Evolutionary conservation across 169 alveolate species (phyloP).

Genomic region (Plasmodium sp.): DNA sequence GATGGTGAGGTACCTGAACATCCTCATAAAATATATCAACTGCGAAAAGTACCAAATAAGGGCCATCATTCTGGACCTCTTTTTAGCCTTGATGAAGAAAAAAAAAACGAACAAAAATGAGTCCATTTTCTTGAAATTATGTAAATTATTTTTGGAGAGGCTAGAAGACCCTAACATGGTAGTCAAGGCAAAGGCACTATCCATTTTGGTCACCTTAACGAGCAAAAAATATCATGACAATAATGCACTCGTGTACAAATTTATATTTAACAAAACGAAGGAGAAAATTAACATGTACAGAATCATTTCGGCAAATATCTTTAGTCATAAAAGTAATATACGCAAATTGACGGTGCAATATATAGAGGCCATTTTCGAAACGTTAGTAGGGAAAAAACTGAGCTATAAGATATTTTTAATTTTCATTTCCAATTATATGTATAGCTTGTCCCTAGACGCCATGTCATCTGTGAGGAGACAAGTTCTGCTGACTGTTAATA

Average conservation of each 20-base stretch:
- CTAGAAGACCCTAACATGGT: conserved; percentile 56
- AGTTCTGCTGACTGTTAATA: conserved; percentile 59
- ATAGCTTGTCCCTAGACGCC: conserved; percentile 47
- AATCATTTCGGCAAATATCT: conserved; percentile 41
- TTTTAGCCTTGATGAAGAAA: conserved; percentile 47
- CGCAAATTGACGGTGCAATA: conserved; percentile 54
- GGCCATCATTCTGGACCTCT: conserved; percentile 24
- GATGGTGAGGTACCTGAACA: conserved; percentile 49
- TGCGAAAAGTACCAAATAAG: conserved; percentile 64
- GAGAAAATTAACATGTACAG: conserved; percentile 65
- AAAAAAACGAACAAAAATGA: conserved; percentile 60
- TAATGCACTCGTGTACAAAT: conserved; percentile 24
- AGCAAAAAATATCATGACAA: conserved; percentile 24
- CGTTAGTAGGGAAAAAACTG: conserved; percentile 27
- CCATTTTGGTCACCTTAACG: conserved; percentile 31
- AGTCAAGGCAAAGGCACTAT: conserved; percentile 60
- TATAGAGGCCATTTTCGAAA: conserved; percentile 67
- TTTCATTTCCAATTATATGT: conserved; percentile 41
- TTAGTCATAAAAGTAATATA: conserved; percentile 47
- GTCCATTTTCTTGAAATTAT: conserved; percentile 33
- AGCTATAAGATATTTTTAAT: conserved; percentile 31
- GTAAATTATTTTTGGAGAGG: conserved; percentile 46
- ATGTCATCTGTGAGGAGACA: conserved; percentile 58
- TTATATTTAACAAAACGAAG: conserved; percentile 60
- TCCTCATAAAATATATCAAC: conserved; percentile 36